Evolutionary conservation across 805 yeast species (phyloP).

Genomic region (Dipodascus albidus): DNA sequence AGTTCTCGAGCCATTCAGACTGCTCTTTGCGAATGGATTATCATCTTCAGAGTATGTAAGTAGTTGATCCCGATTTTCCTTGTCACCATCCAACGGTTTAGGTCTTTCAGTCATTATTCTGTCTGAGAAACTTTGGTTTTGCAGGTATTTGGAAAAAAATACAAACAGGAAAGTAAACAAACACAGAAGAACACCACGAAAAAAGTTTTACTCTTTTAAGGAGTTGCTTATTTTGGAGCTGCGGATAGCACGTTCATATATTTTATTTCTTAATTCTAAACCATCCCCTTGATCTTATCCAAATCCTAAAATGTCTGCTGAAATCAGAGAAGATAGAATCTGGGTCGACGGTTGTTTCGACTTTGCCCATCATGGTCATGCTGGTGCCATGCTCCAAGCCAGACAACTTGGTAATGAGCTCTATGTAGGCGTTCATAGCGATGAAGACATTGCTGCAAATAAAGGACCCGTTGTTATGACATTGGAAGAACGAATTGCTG

Average conservation of each 20-base stretch:
- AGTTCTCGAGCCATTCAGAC: neutral
- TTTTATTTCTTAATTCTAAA: neutral
- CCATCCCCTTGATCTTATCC: neutral
- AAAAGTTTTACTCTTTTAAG: neutral
- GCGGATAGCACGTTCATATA: neutral
- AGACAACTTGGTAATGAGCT: constrained; percentile 67
- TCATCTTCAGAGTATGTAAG: neutral
- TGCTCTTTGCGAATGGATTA: neutral
- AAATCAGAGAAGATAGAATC: constrained; percentile 30
- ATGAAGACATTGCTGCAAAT: constrained; percentile 68
- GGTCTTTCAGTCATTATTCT: neutral
- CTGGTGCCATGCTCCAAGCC: constrained; percentile 94
- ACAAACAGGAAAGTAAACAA: neutral
- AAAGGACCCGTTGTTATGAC: constrained; percentile 95
- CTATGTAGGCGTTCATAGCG: constrained; percentile 84
- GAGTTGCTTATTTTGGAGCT: neutral
- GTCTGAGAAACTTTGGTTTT: neutral
- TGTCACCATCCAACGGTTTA: neutral
- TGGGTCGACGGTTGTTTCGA: constrained; percentile 99
- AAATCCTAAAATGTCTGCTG: neutral
- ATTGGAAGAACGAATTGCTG: constrained; percentile 64
- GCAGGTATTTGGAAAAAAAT: too few relatives aligned
- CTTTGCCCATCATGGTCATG: constrained; percentile 96
- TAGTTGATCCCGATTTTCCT: too few relatives aligned
- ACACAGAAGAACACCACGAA: neutral